Conservation (phyloP, 1,284 basidiomycete genomes). For the Takashimella tepidaria region DNA sequence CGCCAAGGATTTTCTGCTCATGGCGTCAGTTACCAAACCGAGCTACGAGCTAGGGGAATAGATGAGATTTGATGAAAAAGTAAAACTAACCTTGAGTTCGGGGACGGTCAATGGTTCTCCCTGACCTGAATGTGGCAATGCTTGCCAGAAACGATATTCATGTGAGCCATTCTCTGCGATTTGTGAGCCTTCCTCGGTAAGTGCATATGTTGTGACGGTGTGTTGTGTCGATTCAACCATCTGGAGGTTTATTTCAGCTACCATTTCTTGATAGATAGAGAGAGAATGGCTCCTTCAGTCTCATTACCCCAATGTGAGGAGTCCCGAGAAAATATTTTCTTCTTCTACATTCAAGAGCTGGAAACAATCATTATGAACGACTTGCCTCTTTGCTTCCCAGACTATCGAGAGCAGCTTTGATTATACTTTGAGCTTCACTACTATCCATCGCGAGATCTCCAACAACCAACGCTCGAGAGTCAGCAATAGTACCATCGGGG, state of each 20-base stretch:
- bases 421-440: conserved; percentile 60
- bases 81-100: conserved; percentile 55
- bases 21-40: background rate
- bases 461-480: conserved; percentile 66
- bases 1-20: conserved; percentile 62
- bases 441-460: conserved; percentile 49
- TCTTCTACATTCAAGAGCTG: conserved; percentile 16
- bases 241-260: conserved; percentile 48
- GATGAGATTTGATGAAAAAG: background rate
- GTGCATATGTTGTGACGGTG: conserved; percentile 65
- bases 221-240: conserved; percentile 80
- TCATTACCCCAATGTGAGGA: background rate
- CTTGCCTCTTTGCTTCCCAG: conserved; percentile 76
- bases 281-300: too few species aligned
- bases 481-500: conserved; percentile 56
- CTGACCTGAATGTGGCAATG: conserved; percentile 65
- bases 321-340: background rate
- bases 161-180: conserved; percentile 81
- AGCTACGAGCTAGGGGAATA: background rate
- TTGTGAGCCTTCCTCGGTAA: conserved; percentile 75
- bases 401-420: conserved; percentile 84
- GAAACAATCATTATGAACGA: too few species aligned
- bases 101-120: conserved; percentile 61
- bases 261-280: too few species aligned
- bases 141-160: conserved; percentile 86